phyloP scores from a whole-genome alignment of 257 asterid species.

The Mitragyna speciosa region DNA sequence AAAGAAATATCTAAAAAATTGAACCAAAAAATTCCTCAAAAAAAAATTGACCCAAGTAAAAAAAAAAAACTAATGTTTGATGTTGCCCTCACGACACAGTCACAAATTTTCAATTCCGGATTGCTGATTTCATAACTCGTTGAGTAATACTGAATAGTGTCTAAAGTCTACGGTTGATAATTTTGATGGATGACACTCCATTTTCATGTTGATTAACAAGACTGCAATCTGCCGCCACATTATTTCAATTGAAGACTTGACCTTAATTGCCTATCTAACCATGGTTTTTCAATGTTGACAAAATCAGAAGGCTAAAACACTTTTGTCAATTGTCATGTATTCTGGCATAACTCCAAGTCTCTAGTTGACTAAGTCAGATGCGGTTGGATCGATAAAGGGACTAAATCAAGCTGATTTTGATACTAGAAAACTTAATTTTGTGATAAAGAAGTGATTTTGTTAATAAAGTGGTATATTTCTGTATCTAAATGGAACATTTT shows the following conservation, averaged over 20 bases:
- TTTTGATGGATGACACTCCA: slow-evolving; percentile 4
- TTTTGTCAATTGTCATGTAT: not conserved
- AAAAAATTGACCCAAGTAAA: no score
- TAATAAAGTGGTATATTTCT: no score
- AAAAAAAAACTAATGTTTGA: not conserved
- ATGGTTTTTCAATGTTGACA: not conserved
- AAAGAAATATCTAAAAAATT: not conserved
- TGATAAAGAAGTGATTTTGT: no score
- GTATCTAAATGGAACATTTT: no score
- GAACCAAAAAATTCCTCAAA: no score
- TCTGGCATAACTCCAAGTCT: not conserved
- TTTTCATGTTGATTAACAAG: slow-evolving; percentile 4
- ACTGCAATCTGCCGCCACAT: slow-evolving; percentile 11
- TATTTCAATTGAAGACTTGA: not conserved
- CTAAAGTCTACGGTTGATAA: not conserved
- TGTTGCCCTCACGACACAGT: slow-evolving; percentile 12
- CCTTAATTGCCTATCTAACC: not conserved
- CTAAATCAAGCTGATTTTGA: no score
- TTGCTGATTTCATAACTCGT: not conserved
- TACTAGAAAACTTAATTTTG: no score
- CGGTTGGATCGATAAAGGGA: not conserved
- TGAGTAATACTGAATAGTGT: not conserved
- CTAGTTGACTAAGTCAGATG: not conserved
- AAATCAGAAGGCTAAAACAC: not conserved
- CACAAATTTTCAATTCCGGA: not conserved